phyloP scores from a whole-genome alignment of 1,139 yeast genomes.

The Candida gigantensis region DNA sequence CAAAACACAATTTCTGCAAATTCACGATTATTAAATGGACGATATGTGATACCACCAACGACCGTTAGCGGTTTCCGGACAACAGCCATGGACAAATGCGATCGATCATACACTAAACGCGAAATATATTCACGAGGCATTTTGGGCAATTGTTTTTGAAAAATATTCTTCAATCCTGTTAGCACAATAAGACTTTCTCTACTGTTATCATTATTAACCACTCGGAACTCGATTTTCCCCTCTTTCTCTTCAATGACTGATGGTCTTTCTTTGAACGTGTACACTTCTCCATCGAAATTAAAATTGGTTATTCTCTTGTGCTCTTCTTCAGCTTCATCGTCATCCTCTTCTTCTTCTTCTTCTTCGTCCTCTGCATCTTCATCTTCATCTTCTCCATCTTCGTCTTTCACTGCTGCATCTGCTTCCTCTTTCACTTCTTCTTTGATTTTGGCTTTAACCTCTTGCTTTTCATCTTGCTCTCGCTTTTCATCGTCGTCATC shows the following conservation, averaged over 20 bases:
- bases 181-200: constrained; percentile 85
- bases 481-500: constrained; percentile 14
- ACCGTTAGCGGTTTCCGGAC: constrained; percentile 90
- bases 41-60: constrained; percentile 95
- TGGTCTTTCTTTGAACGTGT: constrained; percentile 87
- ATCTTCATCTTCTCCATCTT: constrained; percentile 19
- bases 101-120: constrained; percentile 87
- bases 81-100: constrained; percentile 94
- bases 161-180: constrained; percentile 92
- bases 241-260: constrained; percentile 92
- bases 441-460: constrained; percentile 9
- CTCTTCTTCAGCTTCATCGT: constrained; percentile 54
- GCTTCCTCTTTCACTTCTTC: constrained; percentile 13
- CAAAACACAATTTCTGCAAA: constrained; percentile 98
- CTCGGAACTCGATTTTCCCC: constrained; percentile 90
- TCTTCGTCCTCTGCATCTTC: constrained; percentile 30
- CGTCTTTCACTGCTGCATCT: constrained; percentile 19
- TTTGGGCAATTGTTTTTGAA: constrained; percentile 95
- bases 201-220: constrained; percentile 91
- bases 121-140: constrained; percentile 98
- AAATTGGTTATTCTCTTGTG: constrained; percentile 51
- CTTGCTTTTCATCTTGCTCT: too few species aligned
- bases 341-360: constrained; percentile 41
- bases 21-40: constrained; percentile 86
- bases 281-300: constrained; percentile 71